Evolutionary conservation across 2,329 filamentous ascomycete genomes (phyloP).

Genomic region (Ascosphaera apis): DNA sequence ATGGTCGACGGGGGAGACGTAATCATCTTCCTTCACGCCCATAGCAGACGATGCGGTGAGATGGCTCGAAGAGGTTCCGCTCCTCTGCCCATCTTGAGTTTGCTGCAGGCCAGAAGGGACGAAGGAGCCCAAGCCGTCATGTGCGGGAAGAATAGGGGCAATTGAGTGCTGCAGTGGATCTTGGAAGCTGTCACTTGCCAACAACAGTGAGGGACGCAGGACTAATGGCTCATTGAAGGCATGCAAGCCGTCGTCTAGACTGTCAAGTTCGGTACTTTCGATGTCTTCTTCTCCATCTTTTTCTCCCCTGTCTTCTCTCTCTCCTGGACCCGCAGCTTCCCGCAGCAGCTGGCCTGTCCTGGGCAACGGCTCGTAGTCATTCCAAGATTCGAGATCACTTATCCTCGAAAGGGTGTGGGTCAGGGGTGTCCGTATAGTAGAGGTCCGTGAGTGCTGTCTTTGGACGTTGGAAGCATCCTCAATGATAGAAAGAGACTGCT

Average conservation of each 20-base stretch:
- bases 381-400: slow-evolving; percentile 59
- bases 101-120: slow-evolving; percentile 29
- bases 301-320: slow-evolving; percentile 29
- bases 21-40: slow-evolving; percentile 23
- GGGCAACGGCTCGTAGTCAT: no score
- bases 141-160: slow-evolving; percentile 57
- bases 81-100: not conserved
- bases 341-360: slow-evolving; percentile 25
- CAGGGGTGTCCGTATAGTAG: slow-evolving; percentile 38
- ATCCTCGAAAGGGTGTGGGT: slow-evolving; percentile 48
- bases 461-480: not conserved
- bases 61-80: no score
- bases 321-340: slow-evolving; percentile 29
- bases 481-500: not conserved
- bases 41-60: not conserved
- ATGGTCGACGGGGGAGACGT: slow-evolving; percentile 29
- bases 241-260: slow-evolving; percentile 73
- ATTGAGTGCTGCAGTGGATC: slow-evolving; percentile 25
- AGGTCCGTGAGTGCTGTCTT: slow-evolving; percentile 7
- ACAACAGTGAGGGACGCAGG: not conserved
- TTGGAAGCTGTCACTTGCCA: slow-evolving; percentile 7
- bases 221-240: slow-evolving; percentile 48
- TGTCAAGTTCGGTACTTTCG: slow-evolving; percentile 60
- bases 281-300: slow-evolving; percentile 9
- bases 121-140: slow-evolving; percentile 83